Evolutionary conservation across 2,329 filamentous ascomycete species (phyloP).

Genomic region (Cucurbitaria berberidis): DNA sequence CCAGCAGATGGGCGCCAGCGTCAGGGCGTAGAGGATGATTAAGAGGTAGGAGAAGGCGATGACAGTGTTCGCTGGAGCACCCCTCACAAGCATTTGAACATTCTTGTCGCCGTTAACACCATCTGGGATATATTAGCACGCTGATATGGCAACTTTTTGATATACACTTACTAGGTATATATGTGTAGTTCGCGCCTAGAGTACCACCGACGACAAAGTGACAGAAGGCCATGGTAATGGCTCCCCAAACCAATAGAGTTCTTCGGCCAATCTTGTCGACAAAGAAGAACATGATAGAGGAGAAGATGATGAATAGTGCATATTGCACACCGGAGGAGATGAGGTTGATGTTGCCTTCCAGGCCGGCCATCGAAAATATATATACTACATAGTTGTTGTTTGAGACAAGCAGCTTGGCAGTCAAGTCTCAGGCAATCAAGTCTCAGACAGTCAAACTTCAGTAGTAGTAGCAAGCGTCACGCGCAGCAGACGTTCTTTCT

Average conservation of each 20-base stretch:
- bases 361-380: slow-evolving; percentile 65
- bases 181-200: slow-evolving; percentile 33
- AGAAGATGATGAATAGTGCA: slow-evolving; percentile 52
- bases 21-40: slow-evolving; percentile 68
- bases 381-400: slow-evolving; percentile 68
- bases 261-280: slow-evolving; percentile 52
- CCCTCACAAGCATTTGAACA: slow-evolving; percentile 60
- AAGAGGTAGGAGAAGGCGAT: slow-evolving; percentile 69
- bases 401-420: too few species aligned
- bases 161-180: slow-evolving; percentile 45
- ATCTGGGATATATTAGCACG: slow-evolving; percentile 11
- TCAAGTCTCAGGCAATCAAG: too few species aligned
- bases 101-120: slow-evolving; percentile 58
- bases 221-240: slow-evolving; percentile 24
- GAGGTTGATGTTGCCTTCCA: slow-evolving; percentile 59
- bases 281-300: slow-evolving; percentile 50
- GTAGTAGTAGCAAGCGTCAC: too few species aligned
- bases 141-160: neutral
- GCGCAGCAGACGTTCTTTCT: too few species aligned
- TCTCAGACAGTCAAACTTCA: too few species aligned
- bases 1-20: slow-evolving; percentile 68
- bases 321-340: slow-evolving; percentile 51
- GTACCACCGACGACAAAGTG: slow-evolving; percentile 55
- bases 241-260: slow-evolving; percentile 52
- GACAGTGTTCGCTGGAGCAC: slow-evolving; percentile 45